Base-by-base conservation (phyloP, 1,139 yeast genomes). In the Spathaspora sp. region DNA sequence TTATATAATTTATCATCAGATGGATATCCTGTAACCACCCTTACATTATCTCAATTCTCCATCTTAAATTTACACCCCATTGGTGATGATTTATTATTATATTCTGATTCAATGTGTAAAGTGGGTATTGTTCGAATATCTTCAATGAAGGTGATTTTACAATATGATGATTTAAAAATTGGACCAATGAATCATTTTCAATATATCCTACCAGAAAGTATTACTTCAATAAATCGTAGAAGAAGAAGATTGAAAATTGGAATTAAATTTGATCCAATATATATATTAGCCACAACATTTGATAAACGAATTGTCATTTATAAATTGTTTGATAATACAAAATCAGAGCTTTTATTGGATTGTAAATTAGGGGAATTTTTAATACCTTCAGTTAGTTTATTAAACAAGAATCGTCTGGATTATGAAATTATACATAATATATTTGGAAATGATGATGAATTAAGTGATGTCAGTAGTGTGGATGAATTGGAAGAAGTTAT, bases 101-200 rank as follows among this genome's bases (percentile, higher is more conserved):
- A 58, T 48, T 51, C 63, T 39, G 76, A 71, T 51, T 52, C 68
- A 2, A 60, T 70, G 53, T 62, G 72, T 11, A 65, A 60, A 44
- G 56, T 67, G 5, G 74, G 74, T 0, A 56, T 70, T 2, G 47
- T 70, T 18, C 60, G 64, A 41, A 43, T 61, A 38, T 44, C 51
- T 1, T 55, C 61, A 0, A 52, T 59, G 39, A 44, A 60, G 42
- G 47, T 57, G 9, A 52, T 65, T 7, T 53, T 55, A 18, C 49
- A 52, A 38, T 63, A 54, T 43, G 63, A 59, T 17, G 50, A 56
- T 18, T 57, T 66, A 43, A 55, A 59, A 23, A 55, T 68, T 44
- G 75, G 74, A 0, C 69, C 73, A 2, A 52, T 58, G 26, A 49
- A 58, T n/a, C 36, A 47, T 38, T 40, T 50, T 26, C 39, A 48